phyloP scores from a whole-genome alignment of 108 stramenopile species.

The Conticribra guillardii region DNA sequence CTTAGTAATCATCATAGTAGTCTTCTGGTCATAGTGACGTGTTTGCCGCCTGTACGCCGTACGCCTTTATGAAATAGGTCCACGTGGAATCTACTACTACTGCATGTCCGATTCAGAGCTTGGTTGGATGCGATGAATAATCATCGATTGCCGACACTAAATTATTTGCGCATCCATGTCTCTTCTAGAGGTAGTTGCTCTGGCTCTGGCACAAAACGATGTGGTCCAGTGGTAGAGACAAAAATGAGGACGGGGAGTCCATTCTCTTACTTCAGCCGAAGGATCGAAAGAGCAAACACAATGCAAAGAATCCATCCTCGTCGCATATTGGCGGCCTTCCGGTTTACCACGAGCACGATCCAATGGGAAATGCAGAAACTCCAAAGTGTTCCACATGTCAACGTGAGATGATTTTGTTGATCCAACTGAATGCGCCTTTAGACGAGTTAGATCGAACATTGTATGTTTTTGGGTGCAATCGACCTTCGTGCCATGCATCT shows the following conservation, averaged over 20 bases:
- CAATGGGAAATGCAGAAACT: neutral
- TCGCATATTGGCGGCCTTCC: constrained; percentile 63
- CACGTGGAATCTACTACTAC: too few relatives aligned
- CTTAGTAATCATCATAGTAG: too few relatives aligned
- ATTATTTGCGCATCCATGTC: too few relatives aligned
- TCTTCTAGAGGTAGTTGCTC: too few relatives aligned
- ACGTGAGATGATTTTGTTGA: constrained; percentile 56
- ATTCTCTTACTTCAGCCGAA: constrained; percentile 63
- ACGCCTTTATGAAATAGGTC: too few relatives aligned
- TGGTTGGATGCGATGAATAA: too few relatives aligned
- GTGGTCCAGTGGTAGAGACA: constrained; percentile 68
- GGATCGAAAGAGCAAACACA: constrained; percentile 25
- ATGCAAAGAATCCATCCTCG: constrained; percentile 17
- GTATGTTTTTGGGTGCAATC: constrained; percentile 65
- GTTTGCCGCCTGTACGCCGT: too few relatives aligned
- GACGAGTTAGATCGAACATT: constrained; percentile 46
- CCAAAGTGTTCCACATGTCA: constrained; percentile 57
- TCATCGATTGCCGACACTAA: too few relatives aligned
- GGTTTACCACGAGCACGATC: constrained; percentile 33
- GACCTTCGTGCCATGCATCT: constrained; percentile 40
- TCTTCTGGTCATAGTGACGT: too few relatives aligned
- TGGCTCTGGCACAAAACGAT: too few relatives aligned
- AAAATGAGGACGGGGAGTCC: constrained; percentile 67
- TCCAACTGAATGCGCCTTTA: constrained; percentile 58
- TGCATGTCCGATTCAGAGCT: too few relatives aligned